Conservation (phyloP, 164 flowering plant species). For the Chloranthus sessilifolius region DNA sequence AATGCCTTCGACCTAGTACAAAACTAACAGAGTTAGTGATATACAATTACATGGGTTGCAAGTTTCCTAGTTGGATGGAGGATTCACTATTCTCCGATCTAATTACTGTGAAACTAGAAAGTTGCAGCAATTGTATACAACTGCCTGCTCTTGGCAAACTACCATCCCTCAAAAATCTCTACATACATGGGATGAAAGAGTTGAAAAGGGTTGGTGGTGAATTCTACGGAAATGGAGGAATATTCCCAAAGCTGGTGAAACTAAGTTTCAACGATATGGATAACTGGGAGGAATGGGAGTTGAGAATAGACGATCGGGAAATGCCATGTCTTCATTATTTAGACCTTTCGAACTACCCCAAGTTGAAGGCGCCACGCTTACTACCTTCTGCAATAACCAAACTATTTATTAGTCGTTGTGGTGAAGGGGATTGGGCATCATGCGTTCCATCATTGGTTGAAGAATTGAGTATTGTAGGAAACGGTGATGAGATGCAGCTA, state of each 20-base stretch:
- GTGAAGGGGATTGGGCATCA: not conserved
- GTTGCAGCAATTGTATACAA: not conserved
- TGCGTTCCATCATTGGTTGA: not conserved
- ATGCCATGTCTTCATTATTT: conserved; percentile 4
- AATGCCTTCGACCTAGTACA: not conserved
- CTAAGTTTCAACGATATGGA: not conserved
- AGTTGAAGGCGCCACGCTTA: conserved; percentile 1
- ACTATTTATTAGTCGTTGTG: not conserved
- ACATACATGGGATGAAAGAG: not conserved
- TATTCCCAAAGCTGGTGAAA: conserved; percentile 1
- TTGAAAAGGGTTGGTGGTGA: not conserved
- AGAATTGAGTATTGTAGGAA: not conserved
- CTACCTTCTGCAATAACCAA: not conserved
- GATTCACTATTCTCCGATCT: not conserved
- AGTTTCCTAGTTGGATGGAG: conserved; percentile 6
- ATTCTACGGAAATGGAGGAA: not conserved
- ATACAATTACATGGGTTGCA: not conserved
- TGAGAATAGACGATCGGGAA: not conserved
- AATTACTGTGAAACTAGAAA: not conserved
- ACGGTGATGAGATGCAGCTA: no score
- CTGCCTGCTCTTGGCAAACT: not conserved
- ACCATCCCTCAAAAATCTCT: not conserved
- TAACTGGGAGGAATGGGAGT: conserved; percentile 7
- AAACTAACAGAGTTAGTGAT: not conserved
- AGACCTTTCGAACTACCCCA: not conserved